Evolutionary conservation across 768 basidiomycete species (phyloP), one percentile per base, ranked within the genome.

Genomic region (Lactarius tabidus): DNA sequence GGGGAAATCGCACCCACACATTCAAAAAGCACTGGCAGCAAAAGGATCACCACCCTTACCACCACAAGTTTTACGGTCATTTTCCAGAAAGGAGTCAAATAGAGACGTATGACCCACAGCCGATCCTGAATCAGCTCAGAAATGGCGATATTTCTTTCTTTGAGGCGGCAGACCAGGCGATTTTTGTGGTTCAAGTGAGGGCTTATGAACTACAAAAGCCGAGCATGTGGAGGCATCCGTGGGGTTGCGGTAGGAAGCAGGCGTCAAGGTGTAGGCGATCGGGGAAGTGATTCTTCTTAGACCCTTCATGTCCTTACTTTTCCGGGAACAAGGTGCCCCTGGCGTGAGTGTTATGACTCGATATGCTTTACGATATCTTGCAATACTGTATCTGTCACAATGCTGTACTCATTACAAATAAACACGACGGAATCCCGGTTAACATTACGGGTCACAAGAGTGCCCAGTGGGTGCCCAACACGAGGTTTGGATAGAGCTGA

Each of bases 61-160:
- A 48, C 48, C 23, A 48, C 48, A 12, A 48, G 2, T 1, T 15
- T 2, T 51, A 45, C n/a, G 29, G n/a, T 10, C n/a, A 35, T 15
- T 7, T 14, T 0, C 39, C 23, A 5, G 8, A 33, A 17, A 2
- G 28, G 39, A 10, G 2, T 0, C 6, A 54, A 1, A n/a, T n/a
- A 3, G 48, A 43, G 39, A 64, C 59, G 20, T 64, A 64, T 10
- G 23, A 64, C 20, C 51, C 29, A 1, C 28, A 51, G 57, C 51
- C 18, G 6, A 8, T 54, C 53, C 20, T 33, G 29, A 10, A n/a
- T 10, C 14, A 20, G 31, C 10, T 31, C 18, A 54, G 7, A 29
- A 20, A 6, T 20, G 26, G 31, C 29, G 14, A 28, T 31, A 23
- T 48, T 26, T 0, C 45, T 12, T n/a, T 5, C 4, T 8, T 6